Conservation (phyloP, 73 alveolate genomes). For the Durusdinium trenchii region DNA sequence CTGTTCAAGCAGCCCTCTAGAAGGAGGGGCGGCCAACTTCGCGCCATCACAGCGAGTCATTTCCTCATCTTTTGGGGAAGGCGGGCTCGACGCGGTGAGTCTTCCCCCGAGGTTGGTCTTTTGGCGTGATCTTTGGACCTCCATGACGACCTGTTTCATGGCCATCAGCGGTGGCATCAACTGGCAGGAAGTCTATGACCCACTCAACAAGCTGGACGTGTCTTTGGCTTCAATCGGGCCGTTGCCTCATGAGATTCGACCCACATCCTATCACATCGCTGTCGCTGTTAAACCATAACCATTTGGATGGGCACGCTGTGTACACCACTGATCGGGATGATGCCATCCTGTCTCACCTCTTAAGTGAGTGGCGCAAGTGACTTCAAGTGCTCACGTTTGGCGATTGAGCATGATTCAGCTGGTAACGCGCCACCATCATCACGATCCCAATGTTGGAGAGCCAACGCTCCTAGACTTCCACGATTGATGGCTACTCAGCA, state of each 20-base stretch:
- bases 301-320: neutral
- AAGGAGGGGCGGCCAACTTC: neutral
- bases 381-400: too few species aligned
- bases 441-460: too few species aligned
- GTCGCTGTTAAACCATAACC: neutral
- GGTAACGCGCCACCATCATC: too few species aligned
- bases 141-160: slow-evolving; percentile 86
- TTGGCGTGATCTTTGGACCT: slow-evolving; percentile 69
- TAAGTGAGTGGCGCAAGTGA: too few species aligned
- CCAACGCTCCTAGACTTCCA: too few species aligned
- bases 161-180: slow-evolving; percentile 76
- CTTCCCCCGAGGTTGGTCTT: slow-evolving; percentile 22
- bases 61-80: too few species aligned
- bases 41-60: neutral
- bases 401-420: too few species aligned
- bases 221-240: neutral
- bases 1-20: too few species aligned
- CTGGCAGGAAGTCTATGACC: slow-evolving; percentile 70
- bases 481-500: too few species aligned
- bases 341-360: too few species aligned
- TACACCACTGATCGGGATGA: too few species aligned
- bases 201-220: slow-evolving; percentile 70
- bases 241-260: neutral
- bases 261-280: neutral
- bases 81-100: too few species aligned